These are phyloP conservation scores for Astrocystis sublimbata DNA, from an alignment of 495 filamentous ascomycete genomes.

Conservation along the genomic window DNA sequence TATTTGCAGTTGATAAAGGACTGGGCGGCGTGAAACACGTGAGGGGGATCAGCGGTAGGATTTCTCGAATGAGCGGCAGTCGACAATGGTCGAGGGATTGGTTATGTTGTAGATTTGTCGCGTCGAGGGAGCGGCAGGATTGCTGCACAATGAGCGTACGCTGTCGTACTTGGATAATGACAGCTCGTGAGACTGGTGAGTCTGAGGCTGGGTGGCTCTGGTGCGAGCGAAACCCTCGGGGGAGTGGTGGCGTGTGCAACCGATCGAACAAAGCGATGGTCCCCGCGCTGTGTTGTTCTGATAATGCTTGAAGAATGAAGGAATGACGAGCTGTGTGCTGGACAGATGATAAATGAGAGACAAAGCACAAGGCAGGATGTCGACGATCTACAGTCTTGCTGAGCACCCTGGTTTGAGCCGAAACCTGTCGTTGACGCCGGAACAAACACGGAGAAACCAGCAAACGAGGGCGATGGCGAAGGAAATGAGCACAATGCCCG, in stretches of 20 bases:
- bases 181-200: background rate
- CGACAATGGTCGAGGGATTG: background rate
- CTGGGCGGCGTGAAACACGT: background rate
- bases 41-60: background rate
- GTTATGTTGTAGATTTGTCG: background rate
- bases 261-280: constrained; percentile 17
- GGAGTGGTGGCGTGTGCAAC: constrained; percentile 15
- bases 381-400: background rate
- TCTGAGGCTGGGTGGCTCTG: background rate
- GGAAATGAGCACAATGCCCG: background rate
- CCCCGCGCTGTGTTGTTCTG: background rate
- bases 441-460: background rate
- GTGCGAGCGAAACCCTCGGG: constrained; percentile 5
- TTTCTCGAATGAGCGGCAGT: background rate
- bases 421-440: constrained; percentile 10
- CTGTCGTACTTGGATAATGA: background rate
- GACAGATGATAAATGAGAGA: constrained; percentile 3
- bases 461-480: background rate
- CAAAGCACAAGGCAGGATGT: background rate
- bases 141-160: constrained; percentile 3
- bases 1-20: background rate
- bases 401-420: constrained; percentile 4
- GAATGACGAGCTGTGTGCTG: background rate
- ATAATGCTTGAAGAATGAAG: constrained; percentile 7
- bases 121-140: background rate